These are phyloP conservation scores for Oehlia diaphana DNA, from an alignment of 192 early-diverging fungal genomes.

Conservation along the genomic window DNA sequence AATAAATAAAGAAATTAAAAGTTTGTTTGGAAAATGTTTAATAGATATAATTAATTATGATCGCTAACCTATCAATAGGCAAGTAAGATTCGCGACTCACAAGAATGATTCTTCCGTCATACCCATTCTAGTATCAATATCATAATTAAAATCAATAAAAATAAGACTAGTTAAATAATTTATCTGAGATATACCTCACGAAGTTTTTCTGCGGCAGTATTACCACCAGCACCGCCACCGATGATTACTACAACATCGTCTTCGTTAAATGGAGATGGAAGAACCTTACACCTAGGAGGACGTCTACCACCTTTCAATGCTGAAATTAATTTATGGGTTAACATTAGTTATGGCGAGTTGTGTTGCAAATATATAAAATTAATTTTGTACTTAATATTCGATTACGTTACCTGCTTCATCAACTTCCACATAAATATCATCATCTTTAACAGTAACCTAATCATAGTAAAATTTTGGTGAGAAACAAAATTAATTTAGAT, in stretches of 20 bases:
- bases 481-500: not conserved
- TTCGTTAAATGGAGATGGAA: constrained; percentile 17
- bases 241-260: constrained; percentile 45
- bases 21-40: not conserved
- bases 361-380: not conserved
- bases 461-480: not conserved
- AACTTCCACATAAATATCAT: constrained; percentile 42
- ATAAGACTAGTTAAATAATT: not conserved
- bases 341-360: too few relatives aligned
- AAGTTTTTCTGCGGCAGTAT: constrained; percentile 45
- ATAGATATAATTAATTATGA: not conserved
- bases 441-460: constrained; percentile 36
- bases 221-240: constrained; percentile 56
- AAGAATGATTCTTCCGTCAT: constrained; percentile 45
- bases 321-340: not conserved
- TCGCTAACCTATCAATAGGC: constrained; percentile 51
- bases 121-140: constrained; percentile 41
- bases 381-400: not conserved
- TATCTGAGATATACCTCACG: constrained; percentile 37
- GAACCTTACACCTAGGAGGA: constrained; percentile 22
- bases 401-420: constrained; percentile 25
- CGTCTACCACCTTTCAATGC: constrained; percentile 26
- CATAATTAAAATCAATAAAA: not conserved
- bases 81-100: constrained; percentile 51
- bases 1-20: not conserved